These are phyloP conservation scores for Colletotrichum sp. DNA, from an alignment of 2,329 filamentous ascomycete genomes.

Conservation along the genomic window DNA sequence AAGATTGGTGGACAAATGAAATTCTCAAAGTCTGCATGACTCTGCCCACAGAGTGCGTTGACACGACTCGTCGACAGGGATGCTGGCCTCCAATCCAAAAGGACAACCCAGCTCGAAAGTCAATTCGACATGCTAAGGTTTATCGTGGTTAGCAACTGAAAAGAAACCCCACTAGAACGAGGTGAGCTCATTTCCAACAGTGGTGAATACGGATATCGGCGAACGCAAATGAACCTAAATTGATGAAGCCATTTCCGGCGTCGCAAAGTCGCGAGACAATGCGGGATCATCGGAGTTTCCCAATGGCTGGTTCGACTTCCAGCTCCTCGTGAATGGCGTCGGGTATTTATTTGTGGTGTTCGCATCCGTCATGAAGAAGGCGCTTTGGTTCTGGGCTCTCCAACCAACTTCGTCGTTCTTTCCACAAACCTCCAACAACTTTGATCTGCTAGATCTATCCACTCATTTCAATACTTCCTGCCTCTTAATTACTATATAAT, in stretches of 20 bases:
- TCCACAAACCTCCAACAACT: background rate
- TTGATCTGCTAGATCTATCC: background rate
- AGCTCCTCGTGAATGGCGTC: background rate
- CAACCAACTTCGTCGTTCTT: background rate
- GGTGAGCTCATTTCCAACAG: background rate
- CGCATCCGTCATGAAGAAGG: rapidly evolving
- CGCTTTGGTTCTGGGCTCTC: rapidly evolving
- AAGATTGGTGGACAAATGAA: background rate
- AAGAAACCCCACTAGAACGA: background rate
- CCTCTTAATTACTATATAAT: background rate
- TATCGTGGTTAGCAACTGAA: background rate
- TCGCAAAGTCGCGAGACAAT: background rate
- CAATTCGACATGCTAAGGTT: background rate
- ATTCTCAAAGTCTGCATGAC: background rate
- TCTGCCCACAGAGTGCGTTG: background rate
- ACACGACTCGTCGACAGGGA: background rate
- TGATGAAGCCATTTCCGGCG: background rate
- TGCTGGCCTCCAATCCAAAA: background rate
- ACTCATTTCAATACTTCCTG: background rate
- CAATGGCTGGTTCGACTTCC: no score
- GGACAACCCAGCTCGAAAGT: background rate
- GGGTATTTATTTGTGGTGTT: background rate
- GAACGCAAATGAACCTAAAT: background rate
- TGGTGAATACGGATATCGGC: background rate
- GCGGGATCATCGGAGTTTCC: background rate